A percentile compares a stretch with the other conserved stretches of the same genome.
These are phyloP conservation scores for Saturnispora serradocipensis DNA, from an alignment of 805 yeast genomes.

Conservation along the genomic window DNA sequence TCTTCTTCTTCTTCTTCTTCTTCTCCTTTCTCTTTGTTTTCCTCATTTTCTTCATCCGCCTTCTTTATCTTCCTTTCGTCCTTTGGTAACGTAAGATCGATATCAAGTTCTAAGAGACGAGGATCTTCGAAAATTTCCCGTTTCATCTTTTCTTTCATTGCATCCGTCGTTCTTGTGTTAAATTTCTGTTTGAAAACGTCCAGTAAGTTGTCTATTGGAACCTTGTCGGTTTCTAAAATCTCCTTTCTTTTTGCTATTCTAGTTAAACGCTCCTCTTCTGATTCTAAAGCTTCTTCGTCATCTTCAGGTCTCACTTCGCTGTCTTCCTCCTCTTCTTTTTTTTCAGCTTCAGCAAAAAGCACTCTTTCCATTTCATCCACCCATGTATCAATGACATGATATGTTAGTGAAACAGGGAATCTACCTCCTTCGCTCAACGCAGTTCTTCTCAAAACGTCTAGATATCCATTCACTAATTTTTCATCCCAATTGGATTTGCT, in stretches of 20 bases:
- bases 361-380: slow-evolving; percentile 76
- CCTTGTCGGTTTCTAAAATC: slow-evolving; percentile 16
- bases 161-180: slow-evolving; percentile 44
- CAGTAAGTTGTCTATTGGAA: slow-evolving; percentile 49
- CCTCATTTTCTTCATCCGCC: slow-evolving; percentile 19
- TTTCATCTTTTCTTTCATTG: slow-evolving; percentile 53
- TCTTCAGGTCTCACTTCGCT: slow-evolving; percentile 30
- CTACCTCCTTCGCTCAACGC: slow-evolving; percentile 46
- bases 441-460: slow-evolving; percentile 26
- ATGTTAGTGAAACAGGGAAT: slow-evolving; percentile 67
- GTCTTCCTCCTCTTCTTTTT: slow-evolving; percentile 37
- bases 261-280: slow-evolving; percentile 8
- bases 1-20: slow-evolving; percentile 24
- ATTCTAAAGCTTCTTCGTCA: slow-evolving; percentile 20
- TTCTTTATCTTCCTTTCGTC: slow-evolving; percentile 2
- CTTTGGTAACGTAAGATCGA: slow-evolving; percentile 25
- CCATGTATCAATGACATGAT: slow-evolving; percentile 77
- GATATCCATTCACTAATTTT: slow-evolving; percentile 36
- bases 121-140: slow-evolving; percentile 60
- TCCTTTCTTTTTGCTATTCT: slow-evolving; percentile 15
- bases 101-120: slow-evolving; percentile 59
- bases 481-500: slow-evolving; percentile 45
- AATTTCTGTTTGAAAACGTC: slow-evolving; percentile 51
- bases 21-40: slow-evolving; percentile 17
- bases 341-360: slow-evolving; percentile 39